Evolutionary conservation across 202 grass and related monocot genomes (phyloP), one percentile per base, ranked within the genome.

Genomic region (Hordeum pubiflorum): DNA sequence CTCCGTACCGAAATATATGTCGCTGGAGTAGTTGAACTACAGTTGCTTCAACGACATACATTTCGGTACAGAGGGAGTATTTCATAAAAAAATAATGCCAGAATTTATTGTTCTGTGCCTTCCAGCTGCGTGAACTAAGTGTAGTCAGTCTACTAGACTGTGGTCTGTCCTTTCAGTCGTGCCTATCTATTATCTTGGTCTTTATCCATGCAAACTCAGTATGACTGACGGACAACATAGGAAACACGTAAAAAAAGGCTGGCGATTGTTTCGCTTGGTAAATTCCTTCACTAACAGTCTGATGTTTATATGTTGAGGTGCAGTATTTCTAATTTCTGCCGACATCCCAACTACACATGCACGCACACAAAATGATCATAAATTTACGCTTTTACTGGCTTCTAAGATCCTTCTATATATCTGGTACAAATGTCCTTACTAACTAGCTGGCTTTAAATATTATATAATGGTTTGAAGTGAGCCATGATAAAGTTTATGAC

Each of bases 391-490:
- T 66, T 56, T 82, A 5, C 20, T 9, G 34, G 3, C 55, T 50
- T 38, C 62, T 39, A 59, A 60, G 58, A 50, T 39, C 33, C 60
- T 64, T 82, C 56, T 46, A 37, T 68, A 18, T 56, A 66, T 75
- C 22, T 26, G 38, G 41, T 55, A 40, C 15, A 82, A 76, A 21
- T 78, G 5, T 63, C 14, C 15, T 63, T 79, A 5, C 17, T 57
- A 26, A 62, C 41, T 58, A 71, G 24, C 26, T 84, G 32, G 41
- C 75, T 52, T 6, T 83, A 64, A 39, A 46, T 82, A 8, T 73
- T 72, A 78, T 62, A 61, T 74, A 23, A 64, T 15, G 37, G 32
- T 81, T 81, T 78, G 64, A 68, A 58, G 13, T 66, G 37, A 82
- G 8, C 60, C 77, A 37, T 58, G 61, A 48, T 78, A 9, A 52